These are phyloP conservation scores for Hypoxylon rubiginosum DNA, from an alignment of 2,329 filamentous ascomycete genomes.

Conservation along the genomic window DNA sequence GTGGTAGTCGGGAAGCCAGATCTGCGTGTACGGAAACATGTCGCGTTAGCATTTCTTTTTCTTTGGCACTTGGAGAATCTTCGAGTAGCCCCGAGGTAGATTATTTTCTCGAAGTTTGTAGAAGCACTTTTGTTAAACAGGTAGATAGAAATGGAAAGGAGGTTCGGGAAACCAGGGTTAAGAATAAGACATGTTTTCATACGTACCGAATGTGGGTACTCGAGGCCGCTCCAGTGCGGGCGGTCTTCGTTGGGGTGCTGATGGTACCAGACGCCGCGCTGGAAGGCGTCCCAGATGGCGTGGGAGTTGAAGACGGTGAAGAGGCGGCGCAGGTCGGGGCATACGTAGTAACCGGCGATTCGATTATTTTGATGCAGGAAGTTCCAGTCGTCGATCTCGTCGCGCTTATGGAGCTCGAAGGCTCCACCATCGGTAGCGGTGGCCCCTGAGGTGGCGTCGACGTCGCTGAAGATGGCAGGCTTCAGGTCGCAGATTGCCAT, in stretches of 20 bases:
- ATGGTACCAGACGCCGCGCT: slow-evolving; percentile 13
- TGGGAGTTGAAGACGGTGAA: slow-evolving; percentile 18
- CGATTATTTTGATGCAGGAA: slow-evolving; percentile 6
- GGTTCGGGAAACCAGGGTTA: too few relatives aligned
- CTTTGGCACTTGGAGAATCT: too few relatives aligned
- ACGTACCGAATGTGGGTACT: slow-evolving; percentile 8
- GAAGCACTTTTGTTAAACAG: background rate
- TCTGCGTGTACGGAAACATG: too few relatives aligned
- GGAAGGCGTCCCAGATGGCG: slow-evolving; percentile 26
- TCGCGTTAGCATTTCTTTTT: too few relatives aligned
- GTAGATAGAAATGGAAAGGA: background rate
- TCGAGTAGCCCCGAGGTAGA: too few relatives aligned
- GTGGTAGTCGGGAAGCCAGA: slow-evolving; percentile 6
- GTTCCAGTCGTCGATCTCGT: slow-evolving; percentile 29
- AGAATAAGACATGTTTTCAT: too few relatives aligned
- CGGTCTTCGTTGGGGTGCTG: slow-evolving; percentile 7
- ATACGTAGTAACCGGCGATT: slow-evolving; percentile 23
- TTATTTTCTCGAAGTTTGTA: too few relatives aligned
- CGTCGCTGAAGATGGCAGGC: background rate
- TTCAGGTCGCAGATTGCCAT: background rate
- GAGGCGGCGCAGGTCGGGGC: slow-evolving; percentile 13
- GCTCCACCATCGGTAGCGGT: background rate
- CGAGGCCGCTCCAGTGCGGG: slow-evolving; percentile 25
- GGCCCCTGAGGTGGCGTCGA: background rate
- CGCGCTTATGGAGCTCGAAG: background rate